Base-by-base conservation (phyloP, 306 rosid genomes). In the Acmispon strigosus region DNA sequence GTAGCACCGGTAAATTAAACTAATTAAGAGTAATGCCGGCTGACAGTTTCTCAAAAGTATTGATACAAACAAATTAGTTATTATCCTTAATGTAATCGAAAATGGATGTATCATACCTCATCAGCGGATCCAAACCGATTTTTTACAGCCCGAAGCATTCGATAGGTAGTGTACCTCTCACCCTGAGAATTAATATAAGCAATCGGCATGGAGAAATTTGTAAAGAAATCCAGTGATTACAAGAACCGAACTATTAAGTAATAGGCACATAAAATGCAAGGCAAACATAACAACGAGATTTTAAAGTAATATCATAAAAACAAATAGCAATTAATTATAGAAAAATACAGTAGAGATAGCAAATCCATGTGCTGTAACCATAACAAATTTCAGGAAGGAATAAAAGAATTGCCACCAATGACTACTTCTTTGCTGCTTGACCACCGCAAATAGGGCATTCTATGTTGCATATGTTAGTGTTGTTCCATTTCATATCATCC, bases 101-200 rank as follows among this genome's bases (percentile, higher is more conserved):
- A 19, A 39, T 39, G 17, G 66, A 66, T 22, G 61, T 50, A 36
- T 73, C 61, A 62, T 76, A 92, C 98, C 94, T 89, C 98, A 80
- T 90, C 98, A 15, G 92, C 77, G 15, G 98, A 87, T 78, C 98
- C 98, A 80, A 85, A 94, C 42, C 98, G 92, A 74, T 94, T 94
- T 86, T 94, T 94, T 85, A 87, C 92, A 69, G 93, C 83, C 62
- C 97, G 88, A 74, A 94, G 98, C 84, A 94, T 83, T 44, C 97
- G 95, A 80, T 87, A 86, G 12, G 95, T 72, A 42, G 92, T 89
- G 81, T 55, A 47, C 87, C 84, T 90, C 84, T 94, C 98, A n/a
- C 98, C 98, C 98, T 94, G 77, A 54, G 45, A 54, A 73, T 55
- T 41, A 53, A 64, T 14, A 60, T 55, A 34, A 80, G 60, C 20